Evolutionary conservation across 2,329 filamentous ascomycete genomes (phyloP), one percentile per base, ranked within the genome.

Genomic region (Macrophomina pseudophaseolina): DNA sequence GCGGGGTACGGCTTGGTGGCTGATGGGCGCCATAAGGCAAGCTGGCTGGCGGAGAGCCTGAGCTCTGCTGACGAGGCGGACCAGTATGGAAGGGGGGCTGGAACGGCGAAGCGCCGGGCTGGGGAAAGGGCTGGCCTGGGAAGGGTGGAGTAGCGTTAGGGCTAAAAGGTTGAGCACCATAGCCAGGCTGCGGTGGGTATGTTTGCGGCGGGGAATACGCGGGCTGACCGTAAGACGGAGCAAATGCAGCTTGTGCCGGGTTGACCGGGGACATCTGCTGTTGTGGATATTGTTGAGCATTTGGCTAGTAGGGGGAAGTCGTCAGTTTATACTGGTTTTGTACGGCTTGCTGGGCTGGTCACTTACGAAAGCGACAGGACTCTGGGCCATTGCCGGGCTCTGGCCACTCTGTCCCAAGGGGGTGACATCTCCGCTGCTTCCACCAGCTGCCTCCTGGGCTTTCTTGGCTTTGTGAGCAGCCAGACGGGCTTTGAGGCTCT

Each of bases 401-500:
- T 83, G 82, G 18, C 80, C 77, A 69, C 80, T 81, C 23, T 60
- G 64, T 33, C 53, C 64, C 67, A 81, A 76, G 8, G 87, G 86
- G 1, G 87, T 87, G 54, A 82, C 85, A 69, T 86, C 87, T 68
- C 81, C 85, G 48, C 68, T 70, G 59, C 68, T 70, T 40, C 65
- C 66, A 44, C 66, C 69, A 42, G 65, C 84, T 70, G 83, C 83
- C 71, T 86, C 85, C 63, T 90, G 86, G 18, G 87, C 87, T 68
- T 87, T 85, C 74, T 87, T 88, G 5, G 89, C 89, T 71, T 90
- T 90, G 76, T 91, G 91, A 72, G 91, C 91, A 8, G 91, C 91
- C 67, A 97, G 80, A 63, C 93, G 86, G 79, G 89, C 88, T 83
- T 94, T 93, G 68, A 97, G 80, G 73, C 96, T 92, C 16, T 91